These are phyloP conservation scores for Tuber aestivum DNA, from an alignment of 495 filamentous ascomycete genomes.

Conservation along the genomic window DNA sequence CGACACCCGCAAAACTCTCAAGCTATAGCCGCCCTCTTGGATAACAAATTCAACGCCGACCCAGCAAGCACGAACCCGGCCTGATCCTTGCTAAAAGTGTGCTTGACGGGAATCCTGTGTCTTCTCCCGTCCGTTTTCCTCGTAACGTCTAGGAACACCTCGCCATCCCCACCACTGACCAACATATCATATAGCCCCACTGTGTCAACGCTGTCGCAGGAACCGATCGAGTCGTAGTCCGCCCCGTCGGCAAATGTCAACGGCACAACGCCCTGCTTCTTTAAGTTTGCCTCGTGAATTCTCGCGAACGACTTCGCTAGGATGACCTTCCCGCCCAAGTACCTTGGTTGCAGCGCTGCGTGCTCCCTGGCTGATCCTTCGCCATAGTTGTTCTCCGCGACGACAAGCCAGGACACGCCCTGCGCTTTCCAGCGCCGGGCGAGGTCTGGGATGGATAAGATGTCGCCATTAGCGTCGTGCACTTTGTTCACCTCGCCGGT, in stretches of 20 bases:
- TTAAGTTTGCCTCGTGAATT: slow-evolving; percentile 98
- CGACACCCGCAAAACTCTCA: background rate
- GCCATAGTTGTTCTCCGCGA: slow-evolving; percentile 97
- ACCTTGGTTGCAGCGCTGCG: slow-evolving; percentile 91
- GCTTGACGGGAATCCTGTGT: slow-evolving; percentile 58
- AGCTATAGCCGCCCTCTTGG: background rate
- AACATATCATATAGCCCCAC: slow-evolving; percentile 78
- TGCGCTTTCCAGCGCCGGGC: slow-evolving; percentile 71
- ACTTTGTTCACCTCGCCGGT: slow-evolving; percentile 89
- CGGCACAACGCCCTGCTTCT: slow-evolving; percentile 97
- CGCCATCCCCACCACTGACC: slow-evolving; percentile 69
- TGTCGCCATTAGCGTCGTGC: slow-evolving; percentile 68
- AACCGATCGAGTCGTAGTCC: slow-evolving; percentile 79
- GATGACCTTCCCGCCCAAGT: slow-evolving; percentile 81
- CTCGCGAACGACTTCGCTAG: slow-evolving; percentile 87
- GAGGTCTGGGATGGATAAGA: slow-evolving; percentile 72
- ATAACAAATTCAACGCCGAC: slow-evolving; percentile 74
- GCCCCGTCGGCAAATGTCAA: slow-evolving; percentile 75
- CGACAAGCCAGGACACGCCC: slow-evolving; percentile 75
- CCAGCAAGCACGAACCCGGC: slow-evolving; percentile 85
- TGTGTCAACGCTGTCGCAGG: slow-evolving; percentile 74
- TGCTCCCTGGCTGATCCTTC: slow-evolving; percentile 93
- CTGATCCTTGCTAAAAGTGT: slow-evolving; percentile 82
- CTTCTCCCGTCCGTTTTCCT: slow-evolving; percentile 57
- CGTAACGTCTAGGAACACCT: slow-evolving; percentile 60